Base-by-base conservation (phyloP, 148 eudicot genomes). In the Cornus kousa region DNA sequence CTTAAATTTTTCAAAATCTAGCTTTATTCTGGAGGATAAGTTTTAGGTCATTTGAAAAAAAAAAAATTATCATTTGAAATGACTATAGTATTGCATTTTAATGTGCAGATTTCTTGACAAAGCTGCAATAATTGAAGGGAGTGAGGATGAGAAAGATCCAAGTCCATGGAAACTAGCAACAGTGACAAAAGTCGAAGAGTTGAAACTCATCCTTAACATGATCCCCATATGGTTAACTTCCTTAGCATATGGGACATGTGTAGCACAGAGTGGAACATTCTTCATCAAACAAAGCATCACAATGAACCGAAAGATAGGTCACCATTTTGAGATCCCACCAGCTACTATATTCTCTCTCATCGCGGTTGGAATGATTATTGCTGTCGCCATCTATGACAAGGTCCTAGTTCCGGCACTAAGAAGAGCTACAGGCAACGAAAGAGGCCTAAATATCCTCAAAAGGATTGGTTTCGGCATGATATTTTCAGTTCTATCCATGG, bases 381-480 rank as follows among this genome's bases (percentile, higher is more conserved):
- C 89, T 0, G 81, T 88, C 17, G 28, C 83, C 13, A 8, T 88
- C 28, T 90, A 90, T 22, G 94, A 90, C 74, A 81, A 68, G 59
- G 9, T 87, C 66, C 79, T 90, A 33, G 81, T 87, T 20, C 94
- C 94, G 14, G 70, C 81, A 62, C 53, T 87, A 32, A 81, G 94
- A 65, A 73, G 85, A 14, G 40, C 32, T 9, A 88, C 91, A 20
- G 85, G 89, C 0, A 84, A 82, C 59, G 94, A 88, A 40, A 73
- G 91, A 35, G 94, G 94, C 20, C 77, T 90, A 37, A 84, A 59
- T 28, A 81, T 88, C 33, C 89, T 90, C 67, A 81, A 78, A 69
- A 84, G 94, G 62, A 88, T 90, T 5, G 91, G 94, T 5, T 75
- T 84, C 48, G 91, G 94, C 5, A 90, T 90, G 94, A 67, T 82